Conservation (phyloP, 2,329 filamentous ascomycete species). For the Epichloe gansuensis region DNA sequence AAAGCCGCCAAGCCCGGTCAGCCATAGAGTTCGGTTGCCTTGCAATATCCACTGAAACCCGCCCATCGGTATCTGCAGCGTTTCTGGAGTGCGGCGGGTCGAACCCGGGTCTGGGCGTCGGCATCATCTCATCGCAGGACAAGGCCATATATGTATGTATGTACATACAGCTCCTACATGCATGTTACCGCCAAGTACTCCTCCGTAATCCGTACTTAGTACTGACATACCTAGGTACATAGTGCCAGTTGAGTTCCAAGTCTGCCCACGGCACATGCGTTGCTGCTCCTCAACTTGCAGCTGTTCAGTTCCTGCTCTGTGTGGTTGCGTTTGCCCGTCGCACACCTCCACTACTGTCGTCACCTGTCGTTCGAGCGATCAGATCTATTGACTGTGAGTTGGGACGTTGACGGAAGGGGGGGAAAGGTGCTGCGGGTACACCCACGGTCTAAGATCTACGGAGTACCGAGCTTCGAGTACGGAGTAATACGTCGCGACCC, state of each 20-base stretch:
- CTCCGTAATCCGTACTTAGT: neutral
- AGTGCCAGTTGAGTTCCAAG: neutral
- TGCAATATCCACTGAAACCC: slow-evolving; percentile 2
- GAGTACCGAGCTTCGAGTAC: neutral
- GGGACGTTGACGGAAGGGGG: neutral
- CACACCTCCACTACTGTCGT: neutral
- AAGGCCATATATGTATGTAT: neutral
- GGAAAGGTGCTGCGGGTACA: neutral
- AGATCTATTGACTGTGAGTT: neutral
- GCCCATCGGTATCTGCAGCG: slow-evolving; percentile 1
- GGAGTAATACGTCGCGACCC: neutral
- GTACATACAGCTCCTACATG: neutral
- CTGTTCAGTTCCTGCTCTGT: neutral
- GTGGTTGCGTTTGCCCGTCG: neutral
- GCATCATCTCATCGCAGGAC: neutral
- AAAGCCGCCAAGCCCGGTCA: slow-evolving; percentile 3
- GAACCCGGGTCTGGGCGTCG: neutral
- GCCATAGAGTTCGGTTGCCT: slow-evolving; percentile 2
- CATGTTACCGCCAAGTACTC: neutral
- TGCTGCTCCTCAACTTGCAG: neutral
- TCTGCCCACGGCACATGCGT: neutral
- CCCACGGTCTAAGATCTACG: neutral
- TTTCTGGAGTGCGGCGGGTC: neutral
- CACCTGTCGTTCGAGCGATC: neutral
- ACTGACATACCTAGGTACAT: neutral